A percentile compares a stretch with the other conserved stretches of the same genome.
Evolutionary conservation across 257 asterid genomes (phyloP).

Genomic region (Apocynum venetum): DNA sequence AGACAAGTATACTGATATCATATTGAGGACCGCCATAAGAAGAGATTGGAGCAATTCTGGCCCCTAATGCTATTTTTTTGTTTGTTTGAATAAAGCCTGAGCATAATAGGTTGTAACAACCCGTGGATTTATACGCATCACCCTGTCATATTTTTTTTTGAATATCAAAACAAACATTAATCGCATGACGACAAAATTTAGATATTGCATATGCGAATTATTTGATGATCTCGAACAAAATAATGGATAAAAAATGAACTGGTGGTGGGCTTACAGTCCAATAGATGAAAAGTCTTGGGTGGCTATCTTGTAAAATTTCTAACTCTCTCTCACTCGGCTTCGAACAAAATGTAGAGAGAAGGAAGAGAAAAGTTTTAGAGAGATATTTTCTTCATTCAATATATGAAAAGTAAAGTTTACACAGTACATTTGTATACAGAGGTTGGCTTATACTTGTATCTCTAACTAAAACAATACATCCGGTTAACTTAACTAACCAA

Average conservation of each 20-base stretch:
- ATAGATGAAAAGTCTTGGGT: slow-evolving; percentile 83
- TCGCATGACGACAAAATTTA: slow-evolving; percentile 3
- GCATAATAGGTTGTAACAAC: slow-evolving; percentile 62
- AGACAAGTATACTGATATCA: slow-evolving; percentile 78
- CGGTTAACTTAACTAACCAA: too few species aligned
- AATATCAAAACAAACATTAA: slow-evolving; percentile 20
- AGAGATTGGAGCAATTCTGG: slow-evolving; percentile 71
- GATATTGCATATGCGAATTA: slow-evolving; percentile 27
- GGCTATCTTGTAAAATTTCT: too few species aligned
- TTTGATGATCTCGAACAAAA: slow-evolving; percentile 9
- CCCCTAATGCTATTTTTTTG: slow-evolving; percentile 76
- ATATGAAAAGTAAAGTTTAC: too few species aligned
- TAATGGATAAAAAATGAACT: neutral
- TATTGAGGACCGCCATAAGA: slow-evolving; percentile 49
- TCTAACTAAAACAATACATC: too few species aligned
- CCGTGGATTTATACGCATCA: slow-evolving; percentile 82
- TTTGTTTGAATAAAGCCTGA: slow-evolving; percentile 76
- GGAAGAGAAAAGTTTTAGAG: too few species aligned
- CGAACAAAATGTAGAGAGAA: too few species aligned
- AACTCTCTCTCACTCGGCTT: too few species aligned
- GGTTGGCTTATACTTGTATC: too few species aligned
- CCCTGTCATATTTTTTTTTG: slow-evolving; percentile 43
- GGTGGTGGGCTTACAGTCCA: slow-evolving; percentile 75
- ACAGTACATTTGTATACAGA: too few species aligned
- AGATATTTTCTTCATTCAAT: too few species aligned